These are phyloP conservation scores for Leucocoprinus leucothites DNA, from an alignment of 768 basidiomycete species.

Conservation along the genomic window DNA sequence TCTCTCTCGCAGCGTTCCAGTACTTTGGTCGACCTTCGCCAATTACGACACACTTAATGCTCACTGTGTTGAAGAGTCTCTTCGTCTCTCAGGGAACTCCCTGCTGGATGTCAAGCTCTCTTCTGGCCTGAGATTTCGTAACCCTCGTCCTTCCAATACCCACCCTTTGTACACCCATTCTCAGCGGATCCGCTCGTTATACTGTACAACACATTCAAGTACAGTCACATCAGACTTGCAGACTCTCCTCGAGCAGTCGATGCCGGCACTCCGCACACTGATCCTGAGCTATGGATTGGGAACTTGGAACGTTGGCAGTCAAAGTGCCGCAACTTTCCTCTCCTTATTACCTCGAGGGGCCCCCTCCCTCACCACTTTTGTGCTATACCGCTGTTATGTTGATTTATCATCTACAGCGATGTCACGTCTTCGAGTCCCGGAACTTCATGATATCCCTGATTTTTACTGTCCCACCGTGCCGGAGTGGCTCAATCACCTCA, in stretches of 20 bases:
- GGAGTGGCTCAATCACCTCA: constrained; percentile 1
- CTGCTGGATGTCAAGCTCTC: constrained; percentile 2
- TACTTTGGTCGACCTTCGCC: not conserved
- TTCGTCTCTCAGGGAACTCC: not conserved
- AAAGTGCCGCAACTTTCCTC: not conserved
- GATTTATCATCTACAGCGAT: not conserved
- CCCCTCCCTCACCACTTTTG: not conserved
- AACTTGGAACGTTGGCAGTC: not conserved
- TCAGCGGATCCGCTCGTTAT: not conserved
- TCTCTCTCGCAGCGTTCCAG: not conserved
- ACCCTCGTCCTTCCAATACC: not conserved
- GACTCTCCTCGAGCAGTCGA: not conserved
- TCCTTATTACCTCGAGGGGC: not conserved
- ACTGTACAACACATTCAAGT: constrained; percentile 3
- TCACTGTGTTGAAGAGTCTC: not conserved
- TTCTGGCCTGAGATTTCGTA: not conserved
- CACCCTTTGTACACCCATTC: not conserved
- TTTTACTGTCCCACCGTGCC: not conserved
- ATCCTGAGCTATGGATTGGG: constrained; percentile 1
- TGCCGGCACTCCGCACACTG: constrained; percentile 2
- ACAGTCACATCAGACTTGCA: not conserved
- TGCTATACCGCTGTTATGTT: not conserved
- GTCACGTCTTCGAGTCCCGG: not conserved
- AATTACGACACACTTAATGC: not conserved
- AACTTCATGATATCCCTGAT: not conserved